Conservation (phyloP, 331 rosid genomes). For the Rhamnella rubrinervis region DNA sequence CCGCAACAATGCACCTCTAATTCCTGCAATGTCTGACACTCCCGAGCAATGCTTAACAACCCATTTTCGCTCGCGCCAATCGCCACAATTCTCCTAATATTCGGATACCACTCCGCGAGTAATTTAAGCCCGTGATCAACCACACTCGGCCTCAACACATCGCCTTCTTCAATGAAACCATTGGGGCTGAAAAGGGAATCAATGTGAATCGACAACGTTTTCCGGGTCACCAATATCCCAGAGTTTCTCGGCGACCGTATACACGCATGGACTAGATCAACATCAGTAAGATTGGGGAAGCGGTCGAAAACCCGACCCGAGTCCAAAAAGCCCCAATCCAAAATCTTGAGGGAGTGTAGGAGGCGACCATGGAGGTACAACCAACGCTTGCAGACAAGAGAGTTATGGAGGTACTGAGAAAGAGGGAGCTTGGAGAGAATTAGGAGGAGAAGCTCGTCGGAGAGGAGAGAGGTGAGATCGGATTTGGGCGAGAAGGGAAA, state of each 20-base stretch:
- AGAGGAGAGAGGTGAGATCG: slow-evolving; percentile 25
- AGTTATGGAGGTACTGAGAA: slow-evolving; percentile 23
- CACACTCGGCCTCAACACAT: slow-evolving; percentile 25
- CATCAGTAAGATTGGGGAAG: slow-evolving; percentile 35
- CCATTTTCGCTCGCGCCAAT: slow-evolving; percentile 42
- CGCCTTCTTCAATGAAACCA: slow-evolving; percentile 26
- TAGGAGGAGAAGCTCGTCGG: slow-evolving; percentile 30
- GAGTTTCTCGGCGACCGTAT: slow-evolving; percentile 41
- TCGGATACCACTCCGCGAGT: slow-evolving; percentile 23
- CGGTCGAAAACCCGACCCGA: slow-evolving; percentile 37
- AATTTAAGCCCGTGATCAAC: slow-evolving; percentile 34
- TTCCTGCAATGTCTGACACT: slow-evolving; percentile 39
- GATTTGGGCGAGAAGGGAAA: slow-evolving; percentile 11
- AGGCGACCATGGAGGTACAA: slow-evolving; percentile 42
- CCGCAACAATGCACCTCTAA: slow-evolving; percentile 39
- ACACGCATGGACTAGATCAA: slow-evolving; percentile 37
- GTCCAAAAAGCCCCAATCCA: slow-evolving; percentile 40
- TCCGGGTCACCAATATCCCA: slow-evolving; percentile 34
- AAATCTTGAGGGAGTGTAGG: slow-evolving; percentile 30
- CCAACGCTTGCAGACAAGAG: slow-evolving; percentile 53
- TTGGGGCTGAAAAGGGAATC: slow-evolving; percentile 30
- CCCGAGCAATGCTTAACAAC: slow-evolving; percentile 29
- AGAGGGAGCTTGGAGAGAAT: slow-evolving; percentile 35
- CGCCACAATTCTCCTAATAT: slow-evolving; percentile 25
- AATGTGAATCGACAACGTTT: slow-evolving; percentile 22